phyloP scores from a whole-genome alignment of 495 filamentous ascomycete genomes.

The Cercophora sp. region DNA sequence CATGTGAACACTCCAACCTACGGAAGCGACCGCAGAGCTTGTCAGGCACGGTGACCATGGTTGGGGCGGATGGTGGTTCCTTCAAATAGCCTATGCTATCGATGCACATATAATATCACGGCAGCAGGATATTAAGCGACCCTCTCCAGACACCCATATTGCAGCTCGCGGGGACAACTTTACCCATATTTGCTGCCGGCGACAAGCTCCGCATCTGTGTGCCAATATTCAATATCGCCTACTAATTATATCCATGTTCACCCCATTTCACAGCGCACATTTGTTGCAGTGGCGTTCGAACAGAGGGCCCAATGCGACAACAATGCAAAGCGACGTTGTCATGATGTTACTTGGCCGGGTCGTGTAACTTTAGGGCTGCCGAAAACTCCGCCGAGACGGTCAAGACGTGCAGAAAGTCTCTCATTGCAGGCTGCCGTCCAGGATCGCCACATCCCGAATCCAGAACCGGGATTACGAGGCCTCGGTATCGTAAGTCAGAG shows the following conservation, averaged over 20 bases:
- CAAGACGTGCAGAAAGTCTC: not conserved
- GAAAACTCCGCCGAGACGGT: not conserved
- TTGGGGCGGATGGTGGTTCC: too few species aligned
- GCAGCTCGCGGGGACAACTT: slow-evolving; percentile 8
- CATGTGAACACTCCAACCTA: too few species aligned
- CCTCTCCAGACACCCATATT: not conserved
- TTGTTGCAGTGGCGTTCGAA: slow-evolving; percentile 4
- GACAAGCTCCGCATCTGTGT: slow-evolving; percentile 4
- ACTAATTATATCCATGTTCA: slow-evolving; percentile 16
- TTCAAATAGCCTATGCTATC: too few species aligned
- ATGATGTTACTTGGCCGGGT: not conserved
- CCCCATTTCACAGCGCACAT: not conserved
- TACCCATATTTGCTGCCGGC: slow-evolving; percentile 11
- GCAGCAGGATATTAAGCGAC: slow-evolving; percentile 1
- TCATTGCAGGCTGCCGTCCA: not conserved
- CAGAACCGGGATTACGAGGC: slow-evolving; percentile 11
- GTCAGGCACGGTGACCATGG: too few species aligned
- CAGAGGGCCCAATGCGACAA: not conserved
- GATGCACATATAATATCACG: too few species aligned
- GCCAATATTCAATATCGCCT: slow-evolving; percentile 15
- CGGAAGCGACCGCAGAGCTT: too few species aligned
- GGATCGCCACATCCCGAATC: slow-evolving; percentile 1
- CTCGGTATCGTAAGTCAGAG: not conserved
- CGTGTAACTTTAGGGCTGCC: not conserved
- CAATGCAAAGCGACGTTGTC: not conserved